Evolutionary conservation across 495 filamentous ascomycete species (phyloP).

Genomic region (Trichoderma asperelloides): DNA sequence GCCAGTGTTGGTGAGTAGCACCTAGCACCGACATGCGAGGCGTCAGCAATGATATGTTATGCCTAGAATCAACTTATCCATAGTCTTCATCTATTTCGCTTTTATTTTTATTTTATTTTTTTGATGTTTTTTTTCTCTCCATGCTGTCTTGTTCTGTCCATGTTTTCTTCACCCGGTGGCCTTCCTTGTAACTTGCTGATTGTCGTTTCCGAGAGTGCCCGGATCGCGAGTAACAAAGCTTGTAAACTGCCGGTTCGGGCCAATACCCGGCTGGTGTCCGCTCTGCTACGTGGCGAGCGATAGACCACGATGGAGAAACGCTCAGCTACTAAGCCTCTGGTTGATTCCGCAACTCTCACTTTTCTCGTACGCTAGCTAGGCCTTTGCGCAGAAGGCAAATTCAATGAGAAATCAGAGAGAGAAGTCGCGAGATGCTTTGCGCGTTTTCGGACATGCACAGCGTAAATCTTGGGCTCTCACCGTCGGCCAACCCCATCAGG

Average conservation of each 20-base stretch:
- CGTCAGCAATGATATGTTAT: conserved; percentile 1
- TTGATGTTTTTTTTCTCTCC: not conserved
- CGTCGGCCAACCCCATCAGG: conserved; percentile 3
- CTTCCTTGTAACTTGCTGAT: not conserved
- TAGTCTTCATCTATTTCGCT: not conserved
- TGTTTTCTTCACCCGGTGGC: not conserved
- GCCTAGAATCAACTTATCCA: not conserved
- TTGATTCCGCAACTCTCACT: not conserved
- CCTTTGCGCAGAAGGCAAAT: not conserved
- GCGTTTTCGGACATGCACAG: not conserved
- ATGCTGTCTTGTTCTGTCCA: not conserved
- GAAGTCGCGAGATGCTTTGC: not conserved
- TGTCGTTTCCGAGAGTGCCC: conserved; percentile 4
- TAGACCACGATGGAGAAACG: not conserved
- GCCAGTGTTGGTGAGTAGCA: not conserved
- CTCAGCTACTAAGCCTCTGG: not conserved
- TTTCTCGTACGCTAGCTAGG: not conserved
- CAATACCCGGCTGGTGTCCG: not conserved
- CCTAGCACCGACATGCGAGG: not conserved
- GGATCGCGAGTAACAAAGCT: not conserved
- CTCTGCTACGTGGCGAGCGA: conserved; percentile 5
- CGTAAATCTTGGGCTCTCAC: conserved; percentile 2
- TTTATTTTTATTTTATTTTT: not conserved
- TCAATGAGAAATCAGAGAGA: not conserved
- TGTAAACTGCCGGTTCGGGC: not conserved